A percentile compares a stretch with the other conserved stretches of the same genome.
These are phyloP conservation scores for Solanum gandarillasii DNA, from an alignment of 257 asterid species.

Conservation along the genomic window DNA sequence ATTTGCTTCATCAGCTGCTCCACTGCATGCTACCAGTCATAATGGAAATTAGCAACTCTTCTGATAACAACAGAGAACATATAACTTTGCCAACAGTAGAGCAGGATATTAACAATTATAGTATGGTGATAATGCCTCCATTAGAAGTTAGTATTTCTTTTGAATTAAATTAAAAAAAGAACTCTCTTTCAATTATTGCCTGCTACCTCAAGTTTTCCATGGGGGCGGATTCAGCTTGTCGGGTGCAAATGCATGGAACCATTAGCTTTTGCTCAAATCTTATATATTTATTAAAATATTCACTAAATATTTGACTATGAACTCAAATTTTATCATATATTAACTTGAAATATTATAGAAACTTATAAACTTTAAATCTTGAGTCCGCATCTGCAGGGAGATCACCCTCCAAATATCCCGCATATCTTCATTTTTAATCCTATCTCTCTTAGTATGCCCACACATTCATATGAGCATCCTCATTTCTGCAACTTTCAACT, in stretches of 20 bases:
- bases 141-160: not conserved
- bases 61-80: not conserved
- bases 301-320: not conserved
- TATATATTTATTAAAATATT: too few species aligned
- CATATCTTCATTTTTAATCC: not conserved
- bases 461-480: not conserved
- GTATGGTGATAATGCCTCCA: not conserved
- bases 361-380: too few species aligned
- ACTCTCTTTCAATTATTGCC: not conserved
- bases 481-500: not conserved
- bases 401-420: not conserved
- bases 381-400: not conserved
- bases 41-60: not conserved
- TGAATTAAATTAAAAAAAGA: not conserved
- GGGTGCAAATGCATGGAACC: not conserved
- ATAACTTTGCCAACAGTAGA: not conserved
- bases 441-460: not conserved
- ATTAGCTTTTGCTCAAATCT: not conserved
- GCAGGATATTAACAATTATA: not conserved
- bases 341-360: not conserved
- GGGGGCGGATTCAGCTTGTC: not conserved
- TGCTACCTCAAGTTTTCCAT: not conserved
- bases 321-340: not conserved
- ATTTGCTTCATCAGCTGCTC: conserved; percentile 9
- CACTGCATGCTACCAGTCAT: conserved; percentile 21